Percentiles rank a stretch among this genome's conserved stretches.
These are phyloP conservation scores for Plasmodium gonderi DNA, from an alignment of 169 alveolate genomes.

Conservation along the genomic window DNA sequence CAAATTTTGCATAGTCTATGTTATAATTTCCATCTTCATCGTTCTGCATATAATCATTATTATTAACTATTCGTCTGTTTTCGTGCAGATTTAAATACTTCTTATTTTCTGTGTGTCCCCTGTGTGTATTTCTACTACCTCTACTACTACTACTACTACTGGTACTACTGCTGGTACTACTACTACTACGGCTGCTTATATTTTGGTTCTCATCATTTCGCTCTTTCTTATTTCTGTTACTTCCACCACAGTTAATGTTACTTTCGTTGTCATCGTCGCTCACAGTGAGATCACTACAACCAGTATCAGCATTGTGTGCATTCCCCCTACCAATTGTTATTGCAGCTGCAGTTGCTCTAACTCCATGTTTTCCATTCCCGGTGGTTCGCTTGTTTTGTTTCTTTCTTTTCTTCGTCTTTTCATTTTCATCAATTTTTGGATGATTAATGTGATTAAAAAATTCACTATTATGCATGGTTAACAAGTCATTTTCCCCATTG, in stretches of 20 bases:
- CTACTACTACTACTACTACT: too few relatives aligned
- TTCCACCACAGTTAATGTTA: slow-evolving; percentile 7
- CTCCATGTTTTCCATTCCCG: background rate
- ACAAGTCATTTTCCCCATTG: background rate
- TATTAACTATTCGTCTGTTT: background rate
- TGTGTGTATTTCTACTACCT: background rate
- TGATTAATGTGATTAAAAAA: background rate
- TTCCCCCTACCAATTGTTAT: background rate
- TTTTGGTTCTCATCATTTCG: background rate
- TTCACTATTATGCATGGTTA: background rate
- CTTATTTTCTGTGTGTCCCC: background rate
- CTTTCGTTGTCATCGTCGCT: background rate
- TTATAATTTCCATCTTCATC: background rate
- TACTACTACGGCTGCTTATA: too few relatives aligned
- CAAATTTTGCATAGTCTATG: slow-evolving; percentile 1
- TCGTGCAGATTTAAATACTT: background rate
- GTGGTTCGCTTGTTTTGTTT: background rate
- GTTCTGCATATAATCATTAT: background rate
- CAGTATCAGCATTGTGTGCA: background rate
- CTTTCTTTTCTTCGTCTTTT: background rate
- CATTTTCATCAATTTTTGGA: slow-evolving; percentile 9
- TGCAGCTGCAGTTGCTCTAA: background rate
- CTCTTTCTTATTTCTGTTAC: background rate
- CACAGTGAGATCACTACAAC: background rate
- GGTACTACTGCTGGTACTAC: too few relatives aligned